Evolutionary conservation across 2,329 filamentous ascomycete species (phyloP), one percentile per base, ranked within the genome.

Genomic region (Dichotomopilus funicola): DNA sequence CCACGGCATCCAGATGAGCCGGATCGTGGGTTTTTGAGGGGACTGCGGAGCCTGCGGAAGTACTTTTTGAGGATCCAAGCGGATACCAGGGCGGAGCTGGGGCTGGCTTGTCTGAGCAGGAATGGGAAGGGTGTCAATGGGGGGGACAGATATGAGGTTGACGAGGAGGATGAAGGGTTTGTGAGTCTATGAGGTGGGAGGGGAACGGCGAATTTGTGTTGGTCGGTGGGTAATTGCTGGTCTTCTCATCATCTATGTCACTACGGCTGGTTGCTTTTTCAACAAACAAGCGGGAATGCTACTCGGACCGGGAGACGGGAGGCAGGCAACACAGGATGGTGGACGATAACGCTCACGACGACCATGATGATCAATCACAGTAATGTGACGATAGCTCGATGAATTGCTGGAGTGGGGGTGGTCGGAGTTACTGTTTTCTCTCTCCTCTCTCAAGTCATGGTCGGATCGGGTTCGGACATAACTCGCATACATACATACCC

Each of bases 31-130:
- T 99, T 97, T 66, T 75, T 99, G 42, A 86, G 91, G 54, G 94
- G 94, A 0, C 72, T 99, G 56, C 78, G 86, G 51, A 89, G 85
- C 3, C 73, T 99, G 62, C 81, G 84, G 55, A 81, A 84, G 67
- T 97, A 96, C 69, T 95, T 99, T 65, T 78, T 91, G 64, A 82
- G 85, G 54, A 96, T 99, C 52, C 86, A 94, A 74, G 82, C 82
- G 63, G 91, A 97, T 60, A 80, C 92, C 36, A 72, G 80, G 50
- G 67, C 69, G 8, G 77, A 81, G 59, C 68, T 83, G 56, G 79
- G 76, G 4, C 63, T 83, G 10, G 60, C 61, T 8, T 47, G 36
- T 27, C 61, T 55, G 33, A 36, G 53, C 53, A 51, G 64, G 54
- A 53, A 60, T 38, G 42, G 37, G 1, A 19, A 13, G 12, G 34